Percentiles rank a stretch among this genome's conserved stretches.
Conservation (phyloP, 2,329 filamentous ascomycete species). For the Pleomassaria siparia region DNA sequence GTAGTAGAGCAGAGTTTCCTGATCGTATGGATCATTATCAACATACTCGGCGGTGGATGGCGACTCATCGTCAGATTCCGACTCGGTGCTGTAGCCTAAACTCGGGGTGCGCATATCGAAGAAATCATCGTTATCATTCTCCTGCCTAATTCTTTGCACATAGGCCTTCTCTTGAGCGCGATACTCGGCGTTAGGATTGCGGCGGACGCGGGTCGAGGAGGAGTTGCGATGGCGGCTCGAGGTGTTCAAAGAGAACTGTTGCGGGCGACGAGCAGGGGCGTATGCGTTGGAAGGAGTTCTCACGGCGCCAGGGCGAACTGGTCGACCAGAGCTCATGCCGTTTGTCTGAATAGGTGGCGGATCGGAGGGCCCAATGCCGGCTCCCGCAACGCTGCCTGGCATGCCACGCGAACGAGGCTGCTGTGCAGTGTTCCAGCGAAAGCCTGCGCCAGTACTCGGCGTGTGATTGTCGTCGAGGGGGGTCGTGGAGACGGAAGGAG, state of each 20-base stretch:
- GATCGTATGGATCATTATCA: slow-evolving; percentile 82
- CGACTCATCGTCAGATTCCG: slow-evolving; percentile 88
- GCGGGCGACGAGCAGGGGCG: slow-evolving; percentile 50
- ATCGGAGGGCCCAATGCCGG: slow-evolving; percentile 24
- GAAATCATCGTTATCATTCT: slow-evolving; percentile 68
- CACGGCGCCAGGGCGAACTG: slow-evolving; percentile 45
- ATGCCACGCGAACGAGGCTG: slow-evolving; percentile 26
- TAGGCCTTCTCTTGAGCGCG: slow-evolving; percentile 92
- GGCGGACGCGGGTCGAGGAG: slow-evolving; percentile 56
- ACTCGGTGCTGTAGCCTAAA: slow-evolving; percentile 69
- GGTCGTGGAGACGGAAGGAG: slow-evolving; percentile 37
- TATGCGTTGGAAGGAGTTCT: slow-evolving; percentile 54
- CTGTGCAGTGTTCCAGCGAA: slow-evolving; percentile 26
- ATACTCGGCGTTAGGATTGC: slow-evolving; percentile 72
- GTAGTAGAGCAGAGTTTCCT: slow-evolving; percentile 90
- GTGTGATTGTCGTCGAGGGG: slow-evolving; percentile 39
- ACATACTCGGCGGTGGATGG: slow-evolving; percentile 81
- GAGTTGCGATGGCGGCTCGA: slow-evolving; percentile 57
- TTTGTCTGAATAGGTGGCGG: slow-evolving; percentile 32
- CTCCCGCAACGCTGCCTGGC: slow-evolving; percentile 12
- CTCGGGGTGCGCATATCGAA: slow-evolving; percentile 72
- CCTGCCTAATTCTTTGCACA: slow-evolving; percentile 85
- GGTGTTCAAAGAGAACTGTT: slow-evolving; percentile 50
- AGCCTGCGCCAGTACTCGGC: slow-evolving; percentile 25
- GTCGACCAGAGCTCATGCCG: slow-evolving; percentile 22